These are phyloP conservation scores for Colletotrichum brevisporum DNA, from an alignment of 2,329 filamentous ascomycete species.

Conservation along the genomic window DNA sequence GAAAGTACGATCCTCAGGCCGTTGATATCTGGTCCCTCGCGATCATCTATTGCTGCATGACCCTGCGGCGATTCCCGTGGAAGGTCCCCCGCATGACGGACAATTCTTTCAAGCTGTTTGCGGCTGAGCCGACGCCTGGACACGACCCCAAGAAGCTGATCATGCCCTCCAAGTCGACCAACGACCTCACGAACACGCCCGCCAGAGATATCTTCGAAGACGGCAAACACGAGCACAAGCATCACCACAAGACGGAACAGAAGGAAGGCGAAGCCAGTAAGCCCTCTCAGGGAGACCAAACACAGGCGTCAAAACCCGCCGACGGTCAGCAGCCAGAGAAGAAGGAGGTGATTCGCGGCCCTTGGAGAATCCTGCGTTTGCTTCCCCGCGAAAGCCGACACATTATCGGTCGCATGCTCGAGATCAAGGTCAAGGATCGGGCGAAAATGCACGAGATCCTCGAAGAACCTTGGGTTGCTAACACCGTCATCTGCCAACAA, in stretches of 20 bases:
- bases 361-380: slow-evolving; percentile 89
- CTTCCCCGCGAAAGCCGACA: slow-evolving; percentile 90
- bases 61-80: slow-evolving; percentile 94
- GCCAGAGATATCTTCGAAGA: slow-evolving; percentile 57
- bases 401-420: slow-evolving; percentile 93
- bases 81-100: slow-evolving; percentile 93
- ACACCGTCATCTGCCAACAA: slow-evolving; percentile 87
- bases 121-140: slow-evolving; percentile 85
- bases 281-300: slow-evolving; percentile 42
- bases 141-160: slow-evolving; percentile 71
- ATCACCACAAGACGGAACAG: slow-evolving; percentile 28
- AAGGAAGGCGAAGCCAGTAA: slow-evolving; percentile 23
- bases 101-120: slow-evolving; percentile 95
- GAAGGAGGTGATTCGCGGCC: slow-evolving; percentile 89
- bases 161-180: slow-evolving; percentile 60
- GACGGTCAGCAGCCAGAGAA: slow-evolving; percentile 58
- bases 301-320: slow-evolving; percentile 12
- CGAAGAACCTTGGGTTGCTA: slow-evolving; percentile 90
- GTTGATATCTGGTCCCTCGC: slow-evolving; percentile 98
- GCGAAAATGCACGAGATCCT: slow-evolving; percentile 90
- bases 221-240: slow-evolving; percentile 45
- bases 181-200: slow-evolving; percentile 57
- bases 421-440: slow-evolving; percentile 85
- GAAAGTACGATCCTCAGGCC: slow-evolving; percentile 93
- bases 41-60: slow-evolving; percentile 99